phyloP scores from a whole-genome alignment of 148 eudicot genomes.

The Chenopodium album region DNA sequence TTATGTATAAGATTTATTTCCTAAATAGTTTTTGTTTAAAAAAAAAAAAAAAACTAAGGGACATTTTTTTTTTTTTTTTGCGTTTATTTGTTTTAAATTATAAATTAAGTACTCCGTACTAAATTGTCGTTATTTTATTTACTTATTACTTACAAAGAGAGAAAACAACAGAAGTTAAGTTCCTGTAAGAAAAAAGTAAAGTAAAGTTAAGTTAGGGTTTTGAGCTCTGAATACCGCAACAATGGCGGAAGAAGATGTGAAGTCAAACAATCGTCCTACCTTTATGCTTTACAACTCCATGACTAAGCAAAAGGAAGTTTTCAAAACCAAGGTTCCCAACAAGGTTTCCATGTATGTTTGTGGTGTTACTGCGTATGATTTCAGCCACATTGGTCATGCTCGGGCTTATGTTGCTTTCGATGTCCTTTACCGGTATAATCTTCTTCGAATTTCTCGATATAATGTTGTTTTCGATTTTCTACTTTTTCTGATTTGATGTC shows the following conservation, averaged over 20 bases:
- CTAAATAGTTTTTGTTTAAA: too few relatives aligned
- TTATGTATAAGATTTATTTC: too few relatives aligned
- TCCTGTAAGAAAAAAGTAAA: too few relatives aligned
- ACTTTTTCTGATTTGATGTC: background rate
- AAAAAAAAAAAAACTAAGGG: too few relatives aligned
- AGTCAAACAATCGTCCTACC: background rate
- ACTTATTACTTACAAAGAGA: too few relatives aligned
- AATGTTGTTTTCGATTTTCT: background rate
- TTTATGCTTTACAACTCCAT: conserved; percentile 52
- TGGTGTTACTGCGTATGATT: conserved; percentile 76
- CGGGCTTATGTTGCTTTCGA: conserved; percentile 88
- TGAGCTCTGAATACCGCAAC: conserved; percentile 19
- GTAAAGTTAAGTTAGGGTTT: conserved; percentile 3
- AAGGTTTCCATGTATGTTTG: conserved; percentile 80
- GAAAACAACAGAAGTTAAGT: too few relatives aligned
- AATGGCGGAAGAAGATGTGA: conserved; percentile 32
- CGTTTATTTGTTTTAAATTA: too few relatives aligned
- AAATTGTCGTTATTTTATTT: too few relatives aligned
- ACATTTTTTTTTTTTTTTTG: too few relatives aligned
- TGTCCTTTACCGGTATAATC: conserved; percentile 57
- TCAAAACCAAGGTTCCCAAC: conserved; percentile 46
- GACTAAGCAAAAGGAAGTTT: conserved; percentile 66
- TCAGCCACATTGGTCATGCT: conserved; percentile 85
- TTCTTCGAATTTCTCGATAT: background rate
- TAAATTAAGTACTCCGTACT: too few relatives aligned